Conservation (phyloP, 208 protist genomes). For the Leishmania tropica region DNA sequence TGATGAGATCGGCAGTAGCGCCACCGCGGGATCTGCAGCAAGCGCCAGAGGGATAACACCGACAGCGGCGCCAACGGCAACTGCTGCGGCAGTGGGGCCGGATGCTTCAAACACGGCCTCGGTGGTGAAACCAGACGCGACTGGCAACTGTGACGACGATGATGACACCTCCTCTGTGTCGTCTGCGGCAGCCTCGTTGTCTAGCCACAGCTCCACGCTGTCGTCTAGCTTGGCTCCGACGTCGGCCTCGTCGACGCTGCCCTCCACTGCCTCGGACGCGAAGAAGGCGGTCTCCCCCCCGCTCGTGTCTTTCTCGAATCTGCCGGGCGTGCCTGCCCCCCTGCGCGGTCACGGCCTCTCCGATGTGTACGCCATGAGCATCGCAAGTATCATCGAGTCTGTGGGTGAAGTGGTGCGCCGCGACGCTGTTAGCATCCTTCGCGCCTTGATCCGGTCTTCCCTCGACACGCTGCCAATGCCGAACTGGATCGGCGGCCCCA, state of each 20-base stretch:
- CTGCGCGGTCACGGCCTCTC: slow-evolving; percentile 12
- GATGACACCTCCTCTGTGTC: slow-evolving; percentile 21
- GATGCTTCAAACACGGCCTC: background rate
- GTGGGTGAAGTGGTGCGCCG: slow-evolving; percentile 41
- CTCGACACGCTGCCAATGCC: slow-evolving; percentile 53
- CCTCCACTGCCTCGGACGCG: background rate
- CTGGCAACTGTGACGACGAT: slow-evolving; percentile 8
- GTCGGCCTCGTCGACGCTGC: background rate
- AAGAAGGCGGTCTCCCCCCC: slow-evolving; percentile 8
- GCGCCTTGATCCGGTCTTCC: slow-evolving; percentile 54
- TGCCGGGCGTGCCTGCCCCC: background rate
- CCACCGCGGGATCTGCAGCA: background rate
- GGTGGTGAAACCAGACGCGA: background rate
- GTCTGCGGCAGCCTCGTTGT: background rate
- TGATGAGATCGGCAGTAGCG: background rate
- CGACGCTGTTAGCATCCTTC: slow-evolving; percentile 56
- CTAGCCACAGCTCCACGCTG: background rate
- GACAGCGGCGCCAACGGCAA: background rate
- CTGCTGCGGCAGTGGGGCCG: background rate
- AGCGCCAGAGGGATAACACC: background rate
- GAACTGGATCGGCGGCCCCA: slow-evolving; percentile 52
- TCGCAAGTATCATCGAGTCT: slow-evolving; percentile 23
- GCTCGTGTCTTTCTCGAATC: slow-evolving; percentile 11
- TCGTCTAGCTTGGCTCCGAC: background rate
- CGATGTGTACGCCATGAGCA: slow-evolving; percentile 15